phyloP scores from a whole-genome alignment of 176 grass and related monocot genomes.

The Triticum urartu region DNA sequence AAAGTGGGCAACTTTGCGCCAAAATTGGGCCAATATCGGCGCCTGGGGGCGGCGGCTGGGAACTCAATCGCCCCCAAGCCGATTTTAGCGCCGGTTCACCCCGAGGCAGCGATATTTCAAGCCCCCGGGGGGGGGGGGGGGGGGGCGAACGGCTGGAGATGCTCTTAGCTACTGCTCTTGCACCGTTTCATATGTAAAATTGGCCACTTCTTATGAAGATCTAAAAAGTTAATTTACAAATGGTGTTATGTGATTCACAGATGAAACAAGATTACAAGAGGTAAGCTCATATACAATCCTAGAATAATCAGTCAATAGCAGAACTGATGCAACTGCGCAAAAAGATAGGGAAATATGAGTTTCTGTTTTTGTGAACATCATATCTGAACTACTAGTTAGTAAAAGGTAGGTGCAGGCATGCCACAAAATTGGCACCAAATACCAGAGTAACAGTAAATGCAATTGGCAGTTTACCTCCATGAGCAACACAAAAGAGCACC shows the following conservation, averaged over 20 bases:
- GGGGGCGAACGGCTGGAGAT: too few relatives aligned
- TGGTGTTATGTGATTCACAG: conserved; percentile 14
- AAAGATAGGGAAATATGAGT: background rate
- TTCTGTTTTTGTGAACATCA: conserved; percentile 11
- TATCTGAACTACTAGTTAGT: background rate
- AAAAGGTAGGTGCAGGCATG: background rate
- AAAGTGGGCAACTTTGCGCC: too few relatives aligned
- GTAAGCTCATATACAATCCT: background rate
- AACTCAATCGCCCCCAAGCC: too few relatives aligned
- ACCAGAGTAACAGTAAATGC: conserved; percentile 23
- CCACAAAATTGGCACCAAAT: conserved; percentile 7
- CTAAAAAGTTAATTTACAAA: background rate
- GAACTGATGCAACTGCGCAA: conserved; percentile 1
- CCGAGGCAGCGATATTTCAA: too few relatives aligned
- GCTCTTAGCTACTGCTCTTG: background rate
- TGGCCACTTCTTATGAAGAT: conserved; percentile 3
- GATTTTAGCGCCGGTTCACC: too few relatives aligned
- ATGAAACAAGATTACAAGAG: background rate
- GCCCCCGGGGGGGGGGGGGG: too few relatives aligned
- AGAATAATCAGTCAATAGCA: background rate
- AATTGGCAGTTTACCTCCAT: conserved; percentile 77
- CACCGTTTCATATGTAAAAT: background rate
- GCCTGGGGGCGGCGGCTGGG: too few relatives aligned
- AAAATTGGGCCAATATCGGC: too few relatives aligned
- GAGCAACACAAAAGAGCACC: conserved; percentile 92